Conservation (phyloP, 805 yeast species). For the Candida mattraensis region DNA sequence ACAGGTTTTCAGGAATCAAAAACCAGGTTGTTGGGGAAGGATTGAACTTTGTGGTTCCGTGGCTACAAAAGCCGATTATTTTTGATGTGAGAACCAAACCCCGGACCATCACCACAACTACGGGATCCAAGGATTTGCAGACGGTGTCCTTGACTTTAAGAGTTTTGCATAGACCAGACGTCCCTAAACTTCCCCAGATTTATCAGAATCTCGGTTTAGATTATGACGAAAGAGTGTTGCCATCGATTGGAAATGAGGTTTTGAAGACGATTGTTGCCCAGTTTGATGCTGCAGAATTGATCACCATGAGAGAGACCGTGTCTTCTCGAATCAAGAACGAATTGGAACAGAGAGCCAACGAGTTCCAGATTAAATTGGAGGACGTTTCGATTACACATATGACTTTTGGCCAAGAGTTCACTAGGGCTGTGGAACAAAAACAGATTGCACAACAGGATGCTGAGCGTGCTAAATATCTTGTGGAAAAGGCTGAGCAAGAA, state of each 20-base stretch:
- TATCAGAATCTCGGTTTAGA: slow-evolving; percentile 91
- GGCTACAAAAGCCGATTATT: slow-evolving; percentile 90
- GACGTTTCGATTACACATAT: slow-evolving; percentile 97
- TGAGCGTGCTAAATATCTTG: slow-evolving; percentile 90
- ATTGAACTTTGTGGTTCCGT: slow-evolving; percentile 91
- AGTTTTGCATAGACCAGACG: slow-evolving; percentile 93
- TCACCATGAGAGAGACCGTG: slow-evolving; percentile 95
- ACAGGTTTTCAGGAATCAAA: slow-evolving; percentile 86
- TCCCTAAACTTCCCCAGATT: slow-evolving; percentile 73
- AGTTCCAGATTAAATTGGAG: slow-evolving; percentile 88
- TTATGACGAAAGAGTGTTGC: slow-evolving; percentile 95
- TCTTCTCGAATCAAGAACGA: slow-evolving; percentile 87
- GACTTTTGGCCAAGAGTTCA: slow-evolving; percentile 95
- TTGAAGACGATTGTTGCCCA: slow-evolving; percentile 96
- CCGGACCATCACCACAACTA: slow-evolving; percentile 86
- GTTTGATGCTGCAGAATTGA: slow-evolving; percentile 96
- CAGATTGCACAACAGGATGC: slow-evolving; percentile 99
- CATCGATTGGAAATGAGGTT: slow-evolving; percentile 96
- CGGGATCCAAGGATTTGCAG: slow-evolving; percentile 97
- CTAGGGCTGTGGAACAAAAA: slow-evolving; percentile 97
- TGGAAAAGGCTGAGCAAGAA: slow-evolving; percentile 97
- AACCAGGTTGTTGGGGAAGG: slow-evolving; percentile 93
- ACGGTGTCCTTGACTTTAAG: slow-evolving; percentile 91
- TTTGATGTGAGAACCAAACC: slow-evolving; percentile 97
- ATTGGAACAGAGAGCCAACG: slow-evolving; percentile 75